Conservation (phyloP, 2,329 filamentous ascomycete species). For the Corinectria fuckeliana region DNA sequence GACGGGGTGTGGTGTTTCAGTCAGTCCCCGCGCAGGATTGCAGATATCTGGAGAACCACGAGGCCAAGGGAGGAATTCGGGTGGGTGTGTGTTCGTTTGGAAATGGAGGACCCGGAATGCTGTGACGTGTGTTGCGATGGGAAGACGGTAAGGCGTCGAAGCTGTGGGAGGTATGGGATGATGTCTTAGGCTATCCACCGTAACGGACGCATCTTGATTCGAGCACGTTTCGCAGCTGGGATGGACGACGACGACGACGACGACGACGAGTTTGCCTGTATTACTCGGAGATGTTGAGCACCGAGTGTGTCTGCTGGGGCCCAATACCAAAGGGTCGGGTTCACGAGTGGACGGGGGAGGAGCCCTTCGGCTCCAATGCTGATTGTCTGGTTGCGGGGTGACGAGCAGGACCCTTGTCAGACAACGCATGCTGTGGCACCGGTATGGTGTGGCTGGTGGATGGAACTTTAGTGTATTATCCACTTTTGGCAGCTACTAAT, state of each 20-base stretch:
- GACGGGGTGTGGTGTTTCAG: constrained; percentile 33
- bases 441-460: background rate
- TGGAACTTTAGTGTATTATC: background rate
- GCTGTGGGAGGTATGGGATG: background rate
- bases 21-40: constrained; percentile 15
- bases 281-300: background rate
- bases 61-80: background rate
- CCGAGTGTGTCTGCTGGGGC: background rate
- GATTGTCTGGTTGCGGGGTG: constrained; percentile 25
- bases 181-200: constrained; percentile 15
- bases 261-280: background rate
- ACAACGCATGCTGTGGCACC: constrained; percentile 14
- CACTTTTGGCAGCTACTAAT: background rate
- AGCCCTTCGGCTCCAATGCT: constrained; percentile 1
- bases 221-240: background rate
- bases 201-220: constrained; percentile 14
- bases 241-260: background rate
- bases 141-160: background rate
- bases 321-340: background rate
- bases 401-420: constrained; percentile 12
- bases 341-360: constrained; percentile 1
- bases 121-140: background rate
- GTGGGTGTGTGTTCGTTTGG: background rate
- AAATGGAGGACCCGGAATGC: constrained; percentile 16
- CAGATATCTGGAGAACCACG: constrained; percentile 8